A percentile compares a stretch with the other conserved stretches of the same genome.
phyloP scores from a whole-genome alignment of 2,329 filamentous ascomycete species.

The Trichophaea hybrida region DNA sequence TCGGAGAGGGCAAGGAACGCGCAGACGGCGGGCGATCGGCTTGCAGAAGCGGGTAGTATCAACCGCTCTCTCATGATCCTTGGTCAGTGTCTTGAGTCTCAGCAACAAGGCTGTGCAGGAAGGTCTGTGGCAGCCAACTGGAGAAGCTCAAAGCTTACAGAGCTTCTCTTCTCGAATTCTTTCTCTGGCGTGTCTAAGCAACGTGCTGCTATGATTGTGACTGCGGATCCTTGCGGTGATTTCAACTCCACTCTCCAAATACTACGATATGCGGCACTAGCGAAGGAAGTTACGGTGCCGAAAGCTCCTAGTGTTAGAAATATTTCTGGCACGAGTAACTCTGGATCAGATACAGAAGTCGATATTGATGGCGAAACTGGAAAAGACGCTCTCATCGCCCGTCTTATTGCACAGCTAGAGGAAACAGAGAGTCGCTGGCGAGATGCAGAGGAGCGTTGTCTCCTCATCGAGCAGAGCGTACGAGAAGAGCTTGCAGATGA shows the following conservation, averaged over 20 bases:
- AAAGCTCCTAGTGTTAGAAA: constrained; percentile 28
- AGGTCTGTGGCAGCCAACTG: constrained; percentile 44
- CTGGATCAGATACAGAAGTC: too few species aligned
- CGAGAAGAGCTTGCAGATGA: constrained; percentile 80
- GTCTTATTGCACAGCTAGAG: constrained; percentile 28
- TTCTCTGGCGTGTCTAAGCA: constrained; percentile 48
- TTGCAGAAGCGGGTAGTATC: constrained; percentile 94
- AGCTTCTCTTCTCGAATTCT: constrained; percentile 75
- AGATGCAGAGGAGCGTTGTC: constrained; percentile 48
- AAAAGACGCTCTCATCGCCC: constrained; percentile 27
- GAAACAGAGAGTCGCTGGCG: constrained; percentile 31
- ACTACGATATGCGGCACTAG: constrained; percentile 80
- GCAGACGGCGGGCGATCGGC: constrained; percentile 81
- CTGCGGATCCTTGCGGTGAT: constrained; percentile 80
- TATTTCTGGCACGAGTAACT: constrained; percentile 23
- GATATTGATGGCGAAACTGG: background rate
- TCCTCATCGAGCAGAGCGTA: constrained; percentile 64
- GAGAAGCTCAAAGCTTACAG: constrained; percentile 72
- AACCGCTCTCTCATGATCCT: constrained; percentile 98
- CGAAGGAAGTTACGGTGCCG: constrained; percentile 71
- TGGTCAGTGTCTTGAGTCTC: constrained; percentile 80
- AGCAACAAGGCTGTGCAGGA: constrained; percentile 10
- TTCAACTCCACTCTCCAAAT: constrained; percentile 97
- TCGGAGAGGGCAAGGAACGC: constrained; percentile 87
- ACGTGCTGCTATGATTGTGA: constrained; percentile 90